Conservation (phyloP, 805 yeast species). For the Hanseniaspora clermontiae region DNA sequence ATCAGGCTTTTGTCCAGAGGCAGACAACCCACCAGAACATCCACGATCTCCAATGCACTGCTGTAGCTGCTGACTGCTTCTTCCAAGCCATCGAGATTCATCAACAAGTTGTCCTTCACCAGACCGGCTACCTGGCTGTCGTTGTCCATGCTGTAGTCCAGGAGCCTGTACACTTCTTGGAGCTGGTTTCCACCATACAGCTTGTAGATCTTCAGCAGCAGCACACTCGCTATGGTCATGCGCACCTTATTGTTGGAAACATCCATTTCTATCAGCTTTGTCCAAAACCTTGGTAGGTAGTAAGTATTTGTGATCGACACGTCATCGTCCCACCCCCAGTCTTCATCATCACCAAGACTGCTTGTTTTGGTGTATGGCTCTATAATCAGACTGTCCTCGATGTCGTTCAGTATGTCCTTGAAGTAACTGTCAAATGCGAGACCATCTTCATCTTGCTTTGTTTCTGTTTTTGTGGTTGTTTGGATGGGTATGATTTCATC, state of each 20-base stretch:
- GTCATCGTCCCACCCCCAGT: conserved; percentile 13
- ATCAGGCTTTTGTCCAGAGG: neutral
- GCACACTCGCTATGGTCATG: neutral
- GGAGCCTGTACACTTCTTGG: neutral
- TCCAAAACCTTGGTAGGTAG: neutral
- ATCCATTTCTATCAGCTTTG: neutral
- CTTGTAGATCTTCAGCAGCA: neutral
- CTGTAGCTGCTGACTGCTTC: no score
- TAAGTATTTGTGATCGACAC: neutral
- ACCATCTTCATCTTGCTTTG: neutral
- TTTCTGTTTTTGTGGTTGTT: neutral
- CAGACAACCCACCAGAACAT: neutral
- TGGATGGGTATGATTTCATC: neutral
- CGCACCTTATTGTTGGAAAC: neutral
- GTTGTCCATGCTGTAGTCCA: neutral
- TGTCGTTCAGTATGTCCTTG: neutral
- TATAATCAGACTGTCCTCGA: neutral
- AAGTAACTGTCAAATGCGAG: neutral
- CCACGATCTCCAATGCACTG: neutral
- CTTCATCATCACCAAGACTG: neutral
- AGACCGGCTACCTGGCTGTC: neutral
- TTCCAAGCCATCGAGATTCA: neutral
- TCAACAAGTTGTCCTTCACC: neutral
- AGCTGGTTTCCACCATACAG: neutral
- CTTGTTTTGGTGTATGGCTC: neutral